These are phyloP conservation scores for Ustilago hordei DNA, from an alignment of 1,284 basidiomycete genomes.

Conservation along the genomic window DNA sequence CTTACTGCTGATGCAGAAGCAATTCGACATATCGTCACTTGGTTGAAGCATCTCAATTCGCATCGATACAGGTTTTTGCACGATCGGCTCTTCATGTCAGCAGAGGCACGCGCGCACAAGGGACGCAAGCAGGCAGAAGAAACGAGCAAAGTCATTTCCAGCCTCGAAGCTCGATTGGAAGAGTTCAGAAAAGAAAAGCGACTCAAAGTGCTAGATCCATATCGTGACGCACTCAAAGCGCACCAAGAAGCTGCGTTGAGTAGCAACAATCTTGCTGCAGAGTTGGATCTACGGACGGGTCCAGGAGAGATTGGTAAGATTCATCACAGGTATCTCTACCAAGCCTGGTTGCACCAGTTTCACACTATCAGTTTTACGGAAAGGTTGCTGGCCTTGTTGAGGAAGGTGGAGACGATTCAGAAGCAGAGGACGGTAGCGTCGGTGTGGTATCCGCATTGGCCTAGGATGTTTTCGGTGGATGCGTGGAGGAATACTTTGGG, in stretches of 20 bases:
- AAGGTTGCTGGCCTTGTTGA: conserved; percentile 71
- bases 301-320: conserved; percentile 40
- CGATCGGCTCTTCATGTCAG: conserved; percentile 27
- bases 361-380: conserved; percentile 49
- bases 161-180: conserved; percentile 71
- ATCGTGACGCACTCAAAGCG: conserved; percentile 29
- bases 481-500: conserved; percentile 71
- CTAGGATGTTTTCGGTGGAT: conserved; percentile 71
- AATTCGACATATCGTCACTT: conserved; percentile 40
- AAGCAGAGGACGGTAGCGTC: conserved; percentile 72
- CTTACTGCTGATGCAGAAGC: conserved; percentile 42
- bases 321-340: conserved; percentile 72
- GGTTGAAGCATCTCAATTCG: conserved; percentile 53
- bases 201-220: conserved; percentile 77
- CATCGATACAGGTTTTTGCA: conserved; percentile 39
- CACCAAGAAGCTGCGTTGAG: conserved; percentile 17
- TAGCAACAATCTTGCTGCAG: conserved; percentile 16
- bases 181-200: conserved; percentile 74
- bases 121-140: conserved; percentile 33
- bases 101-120: conserved; percentile 21
- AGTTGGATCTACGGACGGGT: conserved; percentile 41
- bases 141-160: conserved; percentile 68
- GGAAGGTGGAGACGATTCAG: conserved; percentile 76
- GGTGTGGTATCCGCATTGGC: conserved; percentile 78
- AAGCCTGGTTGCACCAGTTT: conserved; percentile 80